These are phyloP conservation scores for Chenopodium album DNA, from an alignment of 148 eudicot genomes.

Conservation along the genomic window DNA sequence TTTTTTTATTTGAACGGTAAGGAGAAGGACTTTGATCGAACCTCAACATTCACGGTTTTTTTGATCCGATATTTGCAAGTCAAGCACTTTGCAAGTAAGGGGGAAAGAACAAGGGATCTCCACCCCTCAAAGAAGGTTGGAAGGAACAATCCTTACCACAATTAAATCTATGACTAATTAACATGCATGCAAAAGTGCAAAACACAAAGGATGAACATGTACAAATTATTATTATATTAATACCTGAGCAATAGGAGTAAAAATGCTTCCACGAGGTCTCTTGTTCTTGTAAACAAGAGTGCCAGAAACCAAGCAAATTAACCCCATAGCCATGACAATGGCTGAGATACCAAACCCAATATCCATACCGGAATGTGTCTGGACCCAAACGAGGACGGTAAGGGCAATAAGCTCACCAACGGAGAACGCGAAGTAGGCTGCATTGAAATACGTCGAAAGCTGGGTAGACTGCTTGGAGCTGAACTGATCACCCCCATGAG, in stretches of 20 bases:
- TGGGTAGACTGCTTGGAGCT: conserved; percentile 56
- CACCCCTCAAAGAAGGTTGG: no score
- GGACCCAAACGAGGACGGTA: conserved; percentile 87
- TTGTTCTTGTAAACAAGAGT: conserved; percentile 72
- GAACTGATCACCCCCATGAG: conserved; percentile 97
- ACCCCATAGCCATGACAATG: conserved; percentile 82
- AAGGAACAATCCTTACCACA: no score
- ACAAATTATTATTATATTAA: not conserved
- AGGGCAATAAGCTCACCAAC: conserved; percentile 85
- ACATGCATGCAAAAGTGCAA: not conserved
- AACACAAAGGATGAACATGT: not conserved
- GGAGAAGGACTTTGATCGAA: no score
- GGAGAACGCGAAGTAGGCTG: conserved; percentile 92
- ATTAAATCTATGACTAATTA: not conserved
- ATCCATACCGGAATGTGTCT: conserved; percentile 97
- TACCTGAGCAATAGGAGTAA: conserved; percentile 92
- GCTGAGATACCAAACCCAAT: conserved; percentile 95
- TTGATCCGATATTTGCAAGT: no score
- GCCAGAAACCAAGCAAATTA: conserved; percentile 73
- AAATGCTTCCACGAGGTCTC: conserved; percentile 79
- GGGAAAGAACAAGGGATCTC: no score
- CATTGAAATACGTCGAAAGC: conserved; percentile 88
- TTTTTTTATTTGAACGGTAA: no score
- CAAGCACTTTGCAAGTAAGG: no score
- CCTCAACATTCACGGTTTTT: no score